phyloP scores from a whole-genome alignment of 2,329 filamentous ascomycete species.

The Xenoacremonium recifei region DNA sequence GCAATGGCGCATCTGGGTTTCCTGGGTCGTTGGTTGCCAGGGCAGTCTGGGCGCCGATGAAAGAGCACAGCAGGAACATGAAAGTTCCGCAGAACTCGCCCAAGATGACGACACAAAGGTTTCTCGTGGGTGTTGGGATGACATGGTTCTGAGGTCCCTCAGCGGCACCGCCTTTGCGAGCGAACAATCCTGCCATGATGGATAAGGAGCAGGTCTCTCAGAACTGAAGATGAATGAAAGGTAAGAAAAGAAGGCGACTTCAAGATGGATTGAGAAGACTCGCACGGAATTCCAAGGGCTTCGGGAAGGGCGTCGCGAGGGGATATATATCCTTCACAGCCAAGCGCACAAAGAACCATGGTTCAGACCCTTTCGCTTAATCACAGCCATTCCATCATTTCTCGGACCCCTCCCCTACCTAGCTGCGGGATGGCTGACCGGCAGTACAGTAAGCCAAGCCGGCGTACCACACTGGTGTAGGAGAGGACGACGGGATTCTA shows the following conservation, averaged over 20 bases:
- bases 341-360: neutral
- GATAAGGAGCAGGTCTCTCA: neutral
- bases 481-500: no score
- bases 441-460: no score
- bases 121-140: constrained; percentile 19
- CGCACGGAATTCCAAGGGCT: neutral
- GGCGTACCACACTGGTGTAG: no score
- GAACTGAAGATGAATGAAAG: neutral
- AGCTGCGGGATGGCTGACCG: no score
- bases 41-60: constrained; percentile 39
- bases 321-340: neutral
- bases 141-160: neutral
- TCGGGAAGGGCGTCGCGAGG: neutral
- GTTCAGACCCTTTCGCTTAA: neutral
- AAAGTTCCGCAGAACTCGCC: constrained; percentile 55
- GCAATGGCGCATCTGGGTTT: constrained; percentile 25
- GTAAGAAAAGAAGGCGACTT: neutral
- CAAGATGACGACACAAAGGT: constrained; percentile 40
- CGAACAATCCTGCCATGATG: neutral
- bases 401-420: no score
- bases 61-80: constrained; percentile 48
- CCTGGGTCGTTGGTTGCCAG: constrained; percentile 29
- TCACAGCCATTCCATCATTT: constrained; percentile 7
- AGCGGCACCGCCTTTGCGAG: constrained; percentile 1
- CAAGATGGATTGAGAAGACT: neutral